Conservation (phyloP, 1,139 yeast genomes). For the Suhomyces taliae region DNA sequence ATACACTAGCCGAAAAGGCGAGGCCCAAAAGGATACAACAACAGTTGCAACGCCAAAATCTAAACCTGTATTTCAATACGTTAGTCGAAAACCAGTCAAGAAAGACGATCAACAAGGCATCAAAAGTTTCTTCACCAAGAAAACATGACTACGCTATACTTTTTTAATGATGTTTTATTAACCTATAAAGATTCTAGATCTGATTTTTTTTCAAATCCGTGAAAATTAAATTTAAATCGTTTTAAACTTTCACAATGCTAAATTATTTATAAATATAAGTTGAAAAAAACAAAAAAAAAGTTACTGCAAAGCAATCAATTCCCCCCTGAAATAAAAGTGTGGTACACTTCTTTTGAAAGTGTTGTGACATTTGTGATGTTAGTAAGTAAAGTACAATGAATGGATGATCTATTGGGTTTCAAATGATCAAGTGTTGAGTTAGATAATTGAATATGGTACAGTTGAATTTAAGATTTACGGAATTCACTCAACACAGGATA, state of each 20-base stretch:
- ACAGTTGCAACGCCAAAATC: background rate
- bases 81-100: slow-evolving; percentile 13
- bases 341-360: slow-evolving; percentile 2
- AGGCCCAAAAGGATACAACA: background rate
- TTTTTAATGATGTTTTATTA: slow-evolving; percentile 2
- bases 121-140: slow-evolving; percentile 1
- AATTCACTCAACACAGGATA: slow-evolving; percentile 98
- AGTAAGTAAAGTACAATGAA: slow-evolving; percentile 8
- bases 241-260: slow-evolving; percentile 5
- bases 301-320: background rate
- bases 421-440: background rate
- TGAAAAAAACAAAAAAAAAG: slow-evolving; percentile 2
- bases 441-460: slow-evolving; percentile 6
- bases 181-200: slow-evolving; percentile 5
- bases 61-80: slow-evolving; percentile 6
- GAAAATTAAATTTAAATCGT: background rate
- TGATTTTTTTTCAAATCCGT: background rate
- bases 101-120: slow-evolving; percentile 2
- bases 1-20: background rate
- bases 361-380: slow-evolving; percentile 1
- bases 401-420: slow-evolving; percentile 1
- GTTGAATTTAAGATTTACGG: slow-evolving; percentile 62
- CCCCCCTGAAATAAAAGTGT: slow-evolving; percentile 7
- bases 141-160: no score
- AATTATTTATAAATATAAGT: slow-evolving; percentile 4